A percentile compares a stretch with the other conserved stretches of the same genome.
phyloP scores from a whole-genome alignment of 805 yeast genomes.

The Ogataea paradorogensis region DNA sequence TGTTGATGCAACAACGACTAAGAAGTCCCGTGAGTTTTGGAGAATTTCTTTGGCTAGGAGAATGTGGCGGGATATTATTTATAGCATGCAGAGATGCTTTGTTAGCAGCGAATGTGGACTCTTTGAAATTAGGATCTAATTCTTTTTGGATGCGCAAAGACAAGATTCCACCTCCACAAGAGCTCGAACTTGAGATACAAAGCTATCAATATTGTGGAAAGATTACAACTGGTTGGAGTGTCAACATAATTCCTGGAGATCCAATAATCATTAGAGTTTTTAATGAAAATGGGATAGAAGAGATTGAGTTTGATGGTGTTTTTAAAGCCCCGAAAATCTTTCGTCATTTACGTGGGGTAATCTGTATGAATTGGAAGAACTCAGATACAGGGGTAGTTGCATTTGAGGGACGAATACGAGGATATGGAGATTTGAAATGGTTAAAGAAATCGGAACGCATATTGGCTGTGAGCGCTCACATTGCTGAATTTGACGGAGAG shows the following conservation, averaged over 20 bases:
- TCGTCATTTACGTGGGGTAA: not conserved
- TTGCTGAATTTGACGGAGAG: not conserved
- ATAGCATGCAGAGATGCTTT: slow-evolving; percentile 2
- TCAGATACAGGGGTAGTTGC: slow-evolving; percentile 2
- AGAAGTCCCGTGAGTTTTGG: slow-evolving; percentile 3
- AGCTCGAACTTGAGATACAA: not conserved
- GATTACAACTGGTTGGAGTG: slow-evolving; percentile 6
- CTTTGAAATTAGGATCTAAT: not conserved
- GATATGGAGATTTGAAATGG: slow-evolving; percentile 1
- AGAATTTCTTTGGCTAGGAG: slow-evolving; percentile 2
- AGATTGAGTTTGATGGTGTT: not conserved
- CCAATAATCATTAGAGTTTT: slow-evolving; percentile 2
- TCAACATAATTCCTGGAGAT: slow-evolving; percentile 2
- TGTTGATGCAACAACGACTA: not conserved
- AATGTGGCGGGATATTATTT: slow-evolving; percentile 3
- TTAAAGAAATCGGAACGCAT: not conserved
- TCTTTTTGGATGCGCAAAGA: slow-evolving; percentile 2
- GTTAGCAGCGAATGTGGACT: slow-evolving; percentile 1
- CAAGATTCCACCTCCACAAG: not conserved
- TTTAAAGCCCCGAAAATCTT: not conserved
- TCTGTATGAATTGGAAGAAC: slow-evolving; percentile 5
- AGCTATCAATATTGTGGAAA: not conserved
- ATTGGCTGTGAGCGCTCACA: not conserved
- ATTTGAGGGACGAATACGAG: slow-evolving; percentile 1
- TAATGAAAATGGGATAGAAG: slow-evolving; percentile 3